Base-by-base conservation (phyloP, 2,329 filamentous ascomycete genomes). In the Cercospora sojina region DNA sequence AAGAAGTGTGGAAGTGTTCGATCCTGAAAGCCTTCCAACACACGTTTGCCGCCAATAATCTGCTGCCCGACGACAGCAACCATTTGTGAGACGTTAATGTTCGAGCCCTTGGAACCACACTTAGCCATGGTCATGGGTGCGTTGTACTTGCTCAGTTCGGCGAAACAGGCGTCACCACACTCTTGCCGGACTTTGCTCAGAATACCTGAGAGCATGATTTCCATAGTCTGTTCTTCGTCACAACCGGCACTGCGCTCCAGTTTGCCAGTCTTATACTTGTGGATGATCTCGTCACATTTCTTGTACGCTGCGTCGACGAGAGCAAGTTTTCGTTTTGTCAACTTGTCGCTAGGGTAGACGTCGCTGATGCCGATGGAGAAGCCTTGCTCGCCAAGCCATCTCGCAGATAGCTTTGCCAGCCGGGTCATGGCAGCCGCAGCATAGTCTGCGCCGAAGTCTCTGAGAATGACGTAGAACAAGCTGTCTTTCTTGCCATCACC, bases 31-130 rank as follows among this genome's bases (percentile, higher is more conserved):
- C 95, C 95, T 79, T 99, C 92, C 53, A 92, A 87, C 32, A 99
- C 93, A 86, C 95, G 93, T 75, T 91, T 88, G 58, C 93, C 92
- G 67, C 91, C 91, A 74, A 99, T 98, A 86, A 98, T 97, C 74
- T 99, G 95, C 80, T 99, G 95, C 59, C 95, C 95, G 76, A 99
- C 95, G 66, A 93, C 89, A 64, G 95, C 94, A 77, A 98, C 91
- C 95, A 99, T 99, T 82, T 99, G 95, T 8, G 95, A 95, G 35
- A 99, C 95, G 83, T 99, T 99, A 83, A 99, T 96, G 74, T 92
- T 91, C 5, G 93, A 97, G 77, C 95, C 95, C 79, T 99, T 99
- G 62, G 94, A 98, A 58, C 95, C 95, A 12, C 92, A 98, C 69
- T 92, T 95, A 68, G 95, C 95, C 95, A 99, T 99, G 81, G 97